Evolutionary conservation across 768 basidiomycete species (phyloP).

Genomic region (Xanthoconium stramineum): DNA sequence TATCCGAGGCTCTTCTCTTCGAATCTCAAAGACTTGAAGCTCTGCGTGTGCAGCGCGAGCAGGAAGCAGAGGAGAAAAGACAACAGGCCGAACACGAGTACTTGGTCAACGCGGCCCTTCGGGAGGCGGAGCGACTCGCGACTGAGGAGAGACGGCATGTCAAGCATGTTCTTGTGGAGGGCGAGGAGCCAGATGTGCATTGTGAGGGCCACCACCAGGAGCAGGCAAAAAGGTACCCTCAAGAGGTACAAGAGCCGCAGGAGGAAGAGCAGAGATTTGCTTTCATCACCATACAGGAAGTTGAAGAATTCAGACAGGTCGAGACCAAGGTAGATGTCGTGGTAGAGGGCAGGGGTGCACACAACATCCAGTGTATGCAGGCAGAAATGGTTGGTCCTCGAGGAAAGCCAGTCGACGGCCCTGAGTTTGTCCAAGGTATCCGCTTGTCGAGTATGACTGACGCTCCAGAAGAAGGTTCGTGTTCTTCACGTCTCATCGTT

Average conservation of each 20-base stretch:
- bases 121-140: constrained; percentile 32
- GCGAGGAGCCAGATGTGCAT: constrained; percentile 2
- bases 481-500: background rate
- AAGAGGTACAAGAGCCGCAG: background rate
- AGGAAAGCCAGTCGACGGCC: background rate
- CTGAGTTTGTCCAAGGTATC: background rate
- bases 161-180: constrained; percentile 12
- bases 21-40: constrained; percentile 43
- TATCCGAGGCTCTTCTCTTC: constrained; percentile 39
- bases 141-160: constrained; percentile 28
- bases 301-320: background rate
- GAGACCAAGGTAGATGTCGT: background rate
- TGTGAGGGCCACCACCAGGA: constrained; percentile 23
- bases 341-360: background rate
- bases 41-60: constrained; percentile 29
- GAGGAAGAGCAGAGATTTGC: constrained; percentile 1
- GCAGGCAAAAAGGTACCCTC: constrained; percentile 11
- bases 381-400: background rate
- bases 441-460: background rate
- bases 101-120: constrained; percentile 36
- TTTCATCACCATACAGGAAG: background rate
- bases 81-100: constrained; percentile 15
- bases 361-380: background rate
- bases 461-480: constrained; percentile 25
- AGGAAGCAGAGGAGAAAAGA: constrained; percentile 25